Conservation (phyloP, 2,329 filamentous ascomycete genomes). For the Clonostachys byssicola region DNA sequence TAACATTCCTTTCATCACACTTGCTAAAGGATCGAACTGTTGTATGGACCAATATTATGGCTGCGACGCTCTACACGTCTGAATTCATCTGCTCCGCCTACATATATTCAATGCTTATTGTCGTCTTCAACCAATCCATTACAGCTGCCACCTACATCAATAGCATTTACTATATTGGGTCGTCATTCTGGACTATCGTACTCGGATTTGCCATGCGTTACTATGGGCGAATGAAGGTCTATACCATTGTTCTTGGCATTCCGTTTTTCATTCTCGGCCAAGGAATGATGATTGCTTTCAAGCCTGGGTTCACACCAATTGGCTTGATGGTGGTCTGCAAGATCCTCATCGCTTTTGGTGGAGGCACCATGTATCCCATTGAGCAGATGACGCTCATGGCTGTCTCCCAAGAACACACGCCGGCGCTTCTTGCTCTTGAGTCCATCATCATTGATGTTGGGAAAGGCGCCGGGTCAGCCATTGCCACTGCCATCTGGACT, state of each 20-base stretch:
- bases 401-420: conserved; percentile 14
- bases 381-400: conserved; percentile 13
- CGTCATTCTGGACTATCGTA: conserved; percentile 39
- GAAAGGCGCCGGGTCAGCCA: conserved; percentile 8
- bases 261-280: conserved; percentile 25
- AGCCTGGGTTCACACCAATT: conserved; percentile 20
- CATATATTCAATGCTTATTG: conserved; percentile 51
- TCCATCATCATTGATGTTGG: conserved; percentile 8
- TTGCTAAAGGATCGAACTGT: conserved; percentile 29
- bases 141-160: conserved; percentile 39
- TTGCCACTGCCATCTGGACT: conserved; percentile 14
- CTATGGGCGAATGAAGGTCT: conserved; percentile 43
- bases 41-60: conserved; percentile 27
- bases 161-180: conserved; percentile 45
- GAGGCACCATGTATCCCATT: conserved; percentile 17
- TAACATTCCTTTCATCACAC: conserved; percentile 29
- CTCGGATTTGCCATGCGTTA: conserved; percentile 38
- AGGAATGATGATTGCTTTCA: conserved; percentile 37
- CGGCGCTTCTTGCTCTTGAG: conserved; percentile 11
- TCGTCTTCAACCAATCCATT: conserved; percentile 37
- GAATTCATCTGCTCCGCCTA: conserved; percentile 34
- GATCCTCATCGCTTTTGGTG: conserved; percentile 36
- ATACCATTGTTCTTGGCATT: conserved; percentile 20
- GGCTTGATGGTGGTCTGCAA: conserved; percentile 32
- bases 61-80: conserved; percentile 22